Base-by-base conservation (phyloP, 179 eudicot genomes). In the Silene vulgaris region DNA sequence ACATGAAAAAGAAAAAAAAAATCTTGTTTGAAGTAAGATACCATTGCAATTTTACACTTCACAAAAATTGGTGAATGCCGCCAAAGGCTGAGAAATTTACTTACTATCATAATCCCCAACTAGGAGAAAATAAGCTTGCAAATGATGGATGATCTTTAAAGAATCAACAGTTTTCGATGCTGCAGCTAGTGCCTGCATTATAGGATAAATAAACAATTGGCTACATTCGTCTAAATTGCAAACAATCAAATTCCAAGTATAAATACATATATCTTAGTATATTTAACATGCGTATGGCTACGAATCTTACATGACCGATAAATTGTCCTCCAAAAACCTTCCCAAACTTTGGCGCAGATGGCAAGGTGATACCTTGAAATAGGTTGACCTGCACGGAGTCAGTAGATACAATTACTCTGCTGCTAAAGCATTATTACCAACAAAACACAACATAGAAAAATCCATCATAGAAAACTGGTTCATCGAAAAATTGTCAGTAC, bases 291-390 rank as follows among this genome's bases (percentile, higher is more conserved):
- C 62, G 60, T 54, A 21, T 60, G 37, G 20, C 73, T 80, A 74
- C 26, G 56, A 75, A 57, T 19, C 21, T 26, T 88, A 83, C 99
- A 96, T 95, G 99, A 66, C 96, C 99, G 8, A 95, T 77, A 79
- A 95, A 95, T 78, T 95, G 97, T 67, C 99, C 99, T 62, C 99
- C 99, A 88, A 87, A 95, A 69, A 95, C 90, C 79, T 89, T 88
- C 67, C 89, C 91, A 86, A 85, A 86, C 69, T 78, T 80, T 65
- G 96, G 93, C 85, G 99, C 97, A 74, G 85, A 89, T 6, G 97
- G 97, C 84, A 93, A 89, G 65, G 99, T 95, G 77, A 90, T 87
- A 29, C 97, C 99, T 71, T 76, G 79, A 82, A 95, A 95, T 62
- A 93, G 78, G 84, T 95, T 86, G 70, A 87, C 99, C 97, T 95